phyloP scores from a whole-genome alignment of 768 basidiomycete species.

The Collybia sordida region DNA sequence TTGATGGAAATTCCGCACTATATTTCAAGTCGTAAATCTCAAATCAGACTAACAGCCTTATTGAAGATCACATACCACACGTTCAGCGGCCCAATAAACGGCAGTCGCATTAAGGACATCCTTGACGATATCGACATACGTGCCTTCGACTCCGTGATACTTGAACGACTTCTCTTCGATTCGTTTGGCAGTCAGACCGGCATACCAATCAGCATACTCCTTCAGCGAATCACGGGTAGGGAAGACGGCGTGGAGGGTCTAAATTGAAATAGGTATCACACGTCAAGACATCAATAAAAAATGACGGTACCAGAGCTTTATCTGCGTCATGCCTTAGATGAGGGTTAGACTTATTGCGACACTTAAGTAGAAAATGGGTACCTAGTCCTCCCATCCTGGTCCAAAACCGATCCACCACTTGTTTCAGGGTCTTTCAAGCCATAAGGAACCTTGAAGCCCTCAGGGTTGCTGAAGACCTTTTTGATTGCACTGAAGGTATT shows the following conservation, averaged over 20 bases:
- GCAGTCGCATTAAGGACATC: too few species aligned
- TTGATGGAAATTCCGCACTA: too few species aligned
- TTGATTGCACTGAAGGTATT: constrained; percentile 30
- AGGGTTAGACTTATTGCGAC: background rate
- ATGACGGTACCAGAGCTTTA: constrained; percentile 14
- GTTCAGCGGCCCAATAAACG: too few species aligned
- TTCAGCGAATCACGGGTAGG: constrained; percentile 23
- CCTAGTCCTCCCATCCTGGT: constrained; percentile 28
- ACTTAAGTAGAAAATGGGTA: constrained; percentile 13
- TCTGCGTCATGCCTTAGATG: constrained; percentile 26
- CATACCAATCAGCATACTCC: constrained; percentile 26
- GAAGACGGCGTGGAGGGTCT: constrained; percentile 30
- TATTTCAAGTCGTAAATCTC: too few species aligned
- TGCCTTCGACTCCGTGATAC: too few species aligned
- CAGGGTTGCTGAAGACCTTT: constrained; percentile 27
- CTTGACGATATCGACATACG: too few species aligned
- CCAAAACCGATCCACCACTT: constrained; percentile 37
- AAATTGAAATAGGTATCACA: background rate
- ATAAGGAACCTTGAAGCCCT: constrained; percentile 32
- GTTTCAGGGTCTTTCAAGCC: constrained; percentile 29
- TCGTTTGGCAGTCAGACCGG: constrained; percentile 20
- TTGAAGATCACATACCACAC: too few species aligned
- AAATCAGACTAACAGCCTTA: too few species aligned
- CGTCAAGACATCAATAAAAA: background rate
- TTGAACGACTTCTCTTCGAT: constrained; percentile 26